phyloP scores from a whole-genome alignment of 345 rosid species.

The Boechera retrofracta region DNA sequence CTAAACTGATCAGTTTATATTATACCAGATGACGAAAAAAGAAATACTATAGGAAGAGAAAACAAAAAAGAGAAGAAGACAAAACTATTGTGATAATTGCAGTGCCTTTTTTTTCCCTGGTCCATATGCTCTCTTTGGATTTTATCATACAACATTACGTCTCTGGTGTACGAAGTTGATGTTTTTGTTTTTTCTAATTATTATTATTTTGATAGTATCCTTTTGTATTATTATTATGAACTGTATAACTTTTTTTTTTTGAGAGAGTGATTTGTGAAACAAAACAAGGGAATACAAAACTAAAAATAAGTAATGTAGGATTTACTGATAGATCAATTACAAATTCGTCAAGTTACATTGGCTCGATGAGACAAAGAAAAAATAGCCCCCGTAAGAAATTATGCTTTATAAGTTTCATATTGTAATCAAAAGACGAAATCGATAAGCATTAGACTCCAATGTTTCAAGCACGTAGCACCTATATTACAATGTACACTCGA shows the following conservation, averaged over 20 bases:
- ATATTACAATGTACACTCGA: background rate
- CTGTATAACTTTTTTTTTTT: background rate
- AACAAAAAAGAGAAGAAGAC: background rate
- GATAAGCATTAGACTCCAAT: background rate
- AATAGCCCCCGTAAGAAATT: background rate
- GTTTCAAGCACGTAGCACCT: background rate
- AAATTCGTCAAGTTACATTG: background rate
- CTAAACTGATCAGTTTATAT: too few relatives aligned
- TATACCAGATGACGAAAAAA: too few relatives aligned
- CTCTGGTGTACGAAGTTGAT: constrained; percentile 1
- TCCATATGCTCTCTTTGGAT: constrained; percentile 7
- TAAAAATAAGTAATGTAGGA: background rate
- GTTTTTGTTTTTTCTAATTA: background rate
- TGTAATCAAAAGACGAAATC: background rate
- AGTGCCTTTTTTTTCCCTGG: background rate
- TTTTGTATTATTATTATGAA: background rate
- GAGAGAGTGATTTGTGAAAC: background rate
- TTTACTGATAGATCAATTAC: background rate
- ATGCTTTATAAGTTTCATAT: background rate
- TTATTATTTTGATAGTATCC: background rate
- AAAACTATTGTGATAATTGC: background rate
- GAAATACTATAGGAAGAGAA: too few relatives aligned
- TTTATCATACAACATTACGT: background rate
- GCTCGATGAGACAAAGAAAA: background rate
- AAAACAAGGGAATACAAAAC: background rate